Conservation (phyloP, 495 filamentous ascomycete species). For the Cladorrhinum samala region DNA sequence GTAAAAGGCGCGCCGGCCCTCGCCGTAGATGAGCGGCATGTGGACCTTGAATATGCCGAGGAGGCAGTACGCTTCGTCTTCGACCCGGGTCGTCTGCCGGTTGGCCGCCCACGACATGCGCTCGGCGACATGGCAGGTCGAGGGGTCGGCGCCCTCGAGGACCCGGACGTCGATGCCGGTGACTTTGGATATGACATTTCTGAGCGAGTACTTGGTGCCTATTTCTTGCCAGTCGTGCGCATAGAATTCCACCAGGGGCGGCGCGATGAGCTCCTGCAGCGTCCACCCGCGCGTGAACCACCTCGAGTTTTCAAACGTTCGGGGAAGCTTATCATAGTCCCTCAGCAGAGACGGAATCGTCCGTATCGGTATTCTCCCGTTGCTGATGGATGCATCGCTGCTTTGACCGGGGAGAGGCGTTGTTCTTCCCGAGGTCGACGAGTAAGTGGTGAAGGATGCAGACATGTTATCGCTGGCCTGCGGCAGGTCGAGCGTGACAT, state of each 20-base stretch:
- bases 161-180: slow-evolving; percentile 18
- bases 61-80: slow-evolving; percentile 7
- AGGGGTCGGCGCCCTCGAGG: slow-evolving; percentile 19
- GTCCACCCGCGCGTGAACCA: slow-evolving; percentile 45
- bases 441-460: not conserved
- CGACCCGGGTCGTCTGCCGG: not conserved
- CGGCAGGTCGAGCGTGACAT: not conserved
- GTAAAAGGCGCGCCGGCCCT: slow-evolving; percentile 1
- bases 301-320: slow-evolving; percentile 25
- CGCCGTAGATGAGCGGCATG: slow-evolving; percentile 8
- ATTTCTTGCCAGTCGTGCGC: slow-evolving; percentile 19
- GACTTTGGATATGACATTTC: slow-evolving; percentile 11
- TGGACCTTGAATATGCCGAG: slow-evolving; percentile 8
- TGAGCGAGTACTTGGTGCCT: slow-evolving; percentile 20
- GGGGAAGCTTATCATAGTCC: slow-evolving; percentile 18
- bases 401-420: not conserved
- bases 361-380: not conserved
- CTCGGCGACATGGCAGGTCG: slow-evolving; percentile 13
- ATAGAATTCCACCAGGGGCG: slow-evolving; percentile 20
- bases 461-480: not conserved
- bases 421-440: not conserved
- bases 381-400: not conserved
- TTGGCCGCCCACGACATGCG: slow-evolving; percentile 4
- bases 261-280: slow-evolving; percentile 40
- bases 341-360: slow-evolving; percentile 8